phyloP scores from a whole-genome alignment of 1,284 basidiomycete genomes.

The Coriolopsis trogii region DNA sequence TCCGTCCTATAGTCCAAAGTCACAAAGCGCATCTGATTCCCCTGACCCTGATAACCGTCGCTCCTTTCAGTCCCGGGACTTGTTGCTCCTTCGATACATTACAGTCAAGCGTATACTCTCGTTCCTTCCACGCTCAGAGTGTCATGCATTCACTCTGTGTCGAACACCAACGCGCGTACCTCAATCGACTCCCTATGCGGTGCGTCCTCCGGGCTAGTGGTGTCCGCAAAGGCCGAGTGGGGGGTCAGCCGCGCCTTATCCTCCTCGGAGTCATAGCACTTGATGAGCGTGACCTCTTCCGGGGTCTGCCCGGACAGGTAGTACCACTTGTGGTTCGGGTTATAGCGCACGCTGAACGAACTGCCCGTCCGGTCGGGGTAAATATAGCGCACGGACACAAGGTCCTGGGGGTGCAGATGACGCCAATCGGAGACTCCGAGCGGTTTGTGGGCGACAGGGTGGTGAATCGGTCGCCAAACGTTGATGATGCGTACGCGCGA shows the following conservation, averaged over 20 bases:
- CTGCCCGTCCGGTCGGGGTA: slow-evolving; percentile 36
- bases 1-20: too few species aligned
- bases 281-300: slow-evolving; percentile 50
- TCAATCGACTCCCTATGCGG: slow-evolving; percentile 46
- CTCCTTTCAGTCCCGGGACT: too few species aligned
- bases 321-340: slow-evolving; percentile 45
- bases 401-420: slow-evolving; percentile 38
- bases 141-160: slow-evolving; percentile 26
- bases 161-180: slow-evolving; percentile 43
- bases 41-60: too few species aligned
- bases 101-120: too few species aligned
- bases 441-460: slow-evolving; percentile 46
- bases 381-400: slow-evolving; percentile 35
- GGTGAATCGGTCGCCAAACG: slow-evolving; percentile 52
- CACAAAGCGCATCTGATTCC: too few species aligned
- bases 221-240: slow-evolving; percentile 48
- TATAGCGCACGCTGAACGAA: slow-evolving; percentile 39
- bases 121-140: too few species aligned
- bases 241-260: slow-evolving; percentile 45
- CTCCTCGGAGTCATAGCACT: slow-evolving; percentile 47
- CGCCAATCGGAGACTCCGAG: slow-evolving; percentile 49
- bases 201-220: slow-evolving; percentile 39
- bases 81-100: too few species aligned
- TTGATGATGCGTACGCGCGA: slow-evolving; percentile 57
- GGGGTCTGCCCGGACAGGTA: slow-evolving; percentile 48